Percentiles rank a stretch among this genome's conserved stretches.
These are phyloP conservation scores for Schizosaccharomyces lindneri DNA, from an alignment of 805 yeast genomes.

Conservation along the genomic window DNA sequence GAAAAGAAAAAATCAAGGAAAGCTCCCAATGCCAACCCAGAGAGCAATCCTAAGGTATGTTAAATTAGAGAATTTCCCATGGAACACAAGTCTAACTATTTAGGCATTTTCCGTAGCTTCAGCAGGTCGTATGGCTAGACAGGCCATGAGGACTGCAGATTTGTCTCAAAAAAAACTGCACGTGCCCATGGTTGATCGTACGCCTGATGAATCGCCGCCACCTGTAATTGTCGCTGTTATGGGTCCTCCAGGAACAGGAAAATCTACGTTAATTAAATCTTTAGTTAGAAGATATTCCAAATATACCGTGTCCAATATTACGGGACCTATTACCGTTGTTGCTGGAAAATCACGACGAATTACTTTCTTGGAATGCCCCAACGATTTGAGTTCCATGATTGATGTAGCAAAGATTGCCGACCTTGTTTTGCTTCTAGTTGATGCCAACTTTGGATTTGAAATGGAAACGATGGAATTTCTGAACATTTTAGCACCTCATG, in stretches of 20 bases:
- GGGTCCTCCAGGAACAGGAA: slow-evolving; percentile 98
- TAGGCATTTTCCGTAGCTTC: not conserved
- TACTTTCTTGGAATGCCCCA: slow-evolving; percentile 78
- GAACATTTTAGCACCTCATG: slow-evolving; percentile 90
- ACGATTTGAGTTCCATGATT: slow-evolving; percentile 83
- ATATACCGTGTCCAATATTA: slow-evolving; percentile 59
- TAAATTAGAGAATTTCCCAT: not conserved
- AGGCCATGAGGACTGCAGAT: slow-evolving; percentile 42
- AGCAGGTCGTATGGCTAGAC: not conserved
- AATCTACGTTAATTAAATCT: slow-evolving; percentile 75
- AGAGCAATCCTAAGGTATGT: not conserved
- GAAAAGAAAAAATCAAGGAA: not conserved
- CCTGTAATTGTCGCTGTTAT: slow-evolving; percentile 72
- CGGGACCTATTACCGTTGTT: slow-evolving; percentile 92
- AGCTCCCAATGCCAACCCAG: not conserved
- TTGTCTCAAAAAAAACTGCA: slow-evolving; percentile 61
- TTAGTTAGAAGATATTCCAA: slow-evolving; percentile 70
- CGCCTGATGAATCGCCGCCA: slow-evolving; percentile 95
- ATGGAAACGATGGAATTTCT: slow-evolving; percentile 99
- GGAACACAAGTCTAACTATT: not conserved
- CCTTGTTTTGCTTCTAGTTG: slow-evolving; percentile 62
- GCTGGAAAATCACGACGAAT: slow-evolving; percentile 73
- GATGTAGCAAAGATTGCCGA: slow-evolving; percentile 93
- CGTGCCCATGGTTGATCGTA: slow-evolving; percentile 92
- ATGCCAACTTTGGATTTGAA: slow-evolving; percentile 93